phyloP scores from a whole-genome alignment of 106 monocot genomes.

The Phalaenopsis equestris region DNA sequence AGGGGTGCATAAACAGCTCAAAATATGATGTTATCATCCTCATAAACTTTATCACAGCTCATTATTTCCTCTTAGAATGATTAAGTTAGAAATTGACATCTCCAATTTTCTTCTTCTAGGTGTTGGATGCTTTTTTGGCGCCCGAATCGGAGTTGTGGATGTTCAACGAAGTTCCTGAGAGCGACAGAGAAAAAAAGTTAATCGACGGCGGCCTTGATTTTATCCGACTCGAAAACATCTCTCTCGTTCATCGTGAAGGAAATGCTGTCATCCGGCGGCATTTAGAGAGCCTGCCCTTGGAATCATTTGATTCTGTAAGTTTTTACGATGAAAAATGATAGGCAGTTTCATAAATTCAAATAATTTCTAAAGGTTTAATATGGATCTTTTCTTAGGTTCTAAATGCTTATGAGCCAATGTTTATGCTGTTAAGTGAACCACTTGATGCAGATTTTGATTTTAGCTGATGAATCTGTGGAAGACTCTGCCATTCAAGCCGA shows the following conservation, averaged over 20 bases:
- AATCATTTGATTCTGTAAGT: conserved; percentile 67
- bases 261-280: conserved; percentile 63
- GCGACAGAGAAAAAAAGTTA: conserved; percentile 50
- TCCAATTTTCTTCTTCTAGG: conserved; percentile 25
- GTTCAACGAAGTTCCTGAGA: conserved; percentile 72
- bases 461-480: conserved; percentile 75
- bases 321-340: neutral
- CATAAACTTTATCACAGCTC: neutral
- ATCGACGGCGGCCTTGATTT: conserved; percentile 51
- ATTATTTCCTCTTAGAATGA: neutral
- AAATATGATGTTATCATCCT: neutral
- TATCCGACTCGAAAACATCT: conserved; percentile 38
- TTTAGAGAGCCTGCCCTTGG: conserved; percentile 56
- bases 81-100: neutral
- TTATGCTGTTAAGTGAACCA: neutral
- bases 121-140: conserved; percentile 63
- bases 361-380: neutral
- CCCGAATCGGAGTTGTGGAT: conserved; percentile 61
- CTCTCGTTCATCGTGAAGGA: conserved; percentile 51
- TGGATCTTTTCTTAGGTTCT: too few species aligned
- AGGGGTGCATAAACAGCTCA: neutral
- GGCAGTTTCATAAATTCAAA: neutral
- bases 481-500: conserved; percentile 77
- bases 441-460: conserved; percentile 49
- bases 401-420: neutral